Conservation (phyloP, 1,139 yeast genomes). For the Debaryomyces udenii region DNA sequence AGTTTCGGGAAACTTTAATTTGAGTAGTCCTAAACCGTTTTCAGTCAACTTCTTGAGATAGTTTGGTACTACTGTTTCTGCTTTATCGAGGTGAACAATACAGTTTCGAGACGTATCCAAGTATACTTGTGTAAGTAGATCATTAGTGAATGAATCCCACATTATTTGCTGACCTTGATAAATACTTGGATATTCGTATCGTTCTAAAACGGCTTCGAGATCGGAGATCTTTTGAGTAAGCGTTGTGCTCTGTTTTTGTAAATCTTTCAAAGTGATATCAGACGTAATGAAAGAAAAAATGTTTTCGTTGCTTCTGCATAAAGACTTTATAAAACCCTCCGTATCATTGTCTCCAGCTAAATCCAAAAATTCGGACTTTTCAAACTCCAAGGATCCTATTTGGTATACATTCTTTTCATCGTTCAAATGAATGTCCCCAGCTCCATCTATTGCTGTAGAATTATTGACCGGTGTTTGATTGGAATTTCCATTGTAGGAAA, state of each 20-base stretch:
- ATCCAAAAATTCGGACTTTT: conserved; percentile 51
- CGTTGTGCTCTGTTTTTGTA: conserved; percentile 49
- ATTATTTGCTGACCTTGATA: conserved; percentile 29
- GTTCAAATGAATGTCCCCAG: conserved; percentile 19
- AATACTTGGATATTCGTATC: conserved; percentile 44
- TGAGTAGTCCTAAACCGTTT: conserved; percentile 37
- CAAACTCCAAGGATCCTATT: conserved; percentile 59
- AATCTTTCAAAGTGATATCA: conserved; percentile 48
- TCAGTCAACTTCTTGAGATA: conserved; percentile 30
- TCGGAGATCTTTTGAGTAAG: conserved; percentile 39
- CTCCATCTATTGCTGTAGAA: conserved; percentile 6
- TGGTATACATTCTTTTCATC: conserved; percentile 42
- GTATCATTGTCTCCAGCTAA: conserved; percentile 51
- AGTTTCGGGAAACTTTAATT: conserved; percentile 31
- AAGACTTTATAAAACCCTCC: conserved; percentile 54
- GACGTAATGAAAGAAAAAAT: conserved; percentile 50
- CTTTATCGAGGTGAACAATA: conserved; percentile 31
- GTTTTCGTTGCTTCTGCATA: conserved; percentile 47
- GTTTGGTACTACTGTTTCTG: conserved; percentile 19
- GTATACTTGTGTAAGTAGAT: conserved; percentile 34
- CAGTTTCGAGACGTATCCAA: conserved; percentile 39
- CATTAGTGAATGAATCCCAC: conserved; percentile 41
- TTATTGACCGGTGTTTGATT: background rate
- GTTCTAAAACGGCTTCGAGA: conserved; percentile 37
- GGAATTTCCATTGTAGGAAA: conserved; percentile 8